phyloP scores from a whole-genome alignment of 148 eudicot genomes.

The Spergularia marina region DNA sequence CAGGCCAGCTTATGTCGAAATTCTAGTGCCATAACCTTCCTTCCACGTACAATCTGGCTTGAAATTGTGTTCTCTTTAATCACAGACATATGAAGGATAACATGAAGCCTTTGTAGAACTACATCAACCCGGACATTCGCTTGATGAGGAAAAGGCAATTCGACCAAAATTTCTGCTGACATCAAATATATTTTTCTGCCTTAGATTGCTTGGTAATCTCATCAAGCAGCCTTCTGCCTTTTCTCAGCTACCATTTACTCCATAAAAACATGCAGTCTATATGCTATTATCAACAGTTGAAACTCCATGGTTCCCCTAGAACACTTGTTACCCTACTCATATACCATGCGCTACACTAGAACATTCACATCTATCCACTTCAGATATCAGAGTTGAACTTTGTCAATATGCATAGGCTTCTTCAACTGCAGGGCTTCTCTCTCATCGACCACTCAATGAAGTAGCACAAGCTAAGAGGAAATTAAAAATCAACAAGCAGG shows the following conservation, averaged over 20 bases:
- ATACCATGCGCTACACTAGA: neutral
- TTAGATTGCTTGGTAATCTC: neutral
- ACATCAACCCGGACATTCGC: constrained; percentile 1
- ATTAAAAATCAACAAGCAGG: neutral
- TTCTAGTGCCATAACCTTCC: neutral
- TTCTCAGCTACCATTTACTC: neutral
- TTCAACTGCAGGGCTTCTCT: neutral
- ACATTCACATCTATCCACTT: neutral
- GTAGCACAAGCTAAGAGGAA: neutral
- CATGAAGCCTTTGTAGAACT: neutral
- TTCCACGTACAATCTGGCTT: neutral
- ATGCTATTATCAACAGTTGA: neutral
- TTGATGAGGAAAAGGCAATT: neutral
- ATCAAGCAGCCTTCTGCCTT: neutral
- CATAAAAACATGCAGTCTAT: neutral
- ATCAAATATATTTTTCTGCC: neutral
- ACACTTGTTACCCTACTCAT: neutral
- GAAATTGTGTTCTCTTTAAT: neutral
- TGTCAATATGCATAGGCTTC: neutral
- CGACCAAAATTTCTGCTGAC: neutral
- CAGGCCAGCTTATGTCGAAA: neutral
- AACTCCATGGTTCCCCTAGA: neutral
- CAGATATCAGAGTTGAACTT: neutral
- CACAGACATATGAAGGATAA: neutral
- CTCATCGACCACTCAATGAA: neutral